These are phyloP conservation scores for Botrytis squamosa DNA, from an alignment of 2,329 filamentous ascomycete species.

Conservation along the genomic window DNA sequence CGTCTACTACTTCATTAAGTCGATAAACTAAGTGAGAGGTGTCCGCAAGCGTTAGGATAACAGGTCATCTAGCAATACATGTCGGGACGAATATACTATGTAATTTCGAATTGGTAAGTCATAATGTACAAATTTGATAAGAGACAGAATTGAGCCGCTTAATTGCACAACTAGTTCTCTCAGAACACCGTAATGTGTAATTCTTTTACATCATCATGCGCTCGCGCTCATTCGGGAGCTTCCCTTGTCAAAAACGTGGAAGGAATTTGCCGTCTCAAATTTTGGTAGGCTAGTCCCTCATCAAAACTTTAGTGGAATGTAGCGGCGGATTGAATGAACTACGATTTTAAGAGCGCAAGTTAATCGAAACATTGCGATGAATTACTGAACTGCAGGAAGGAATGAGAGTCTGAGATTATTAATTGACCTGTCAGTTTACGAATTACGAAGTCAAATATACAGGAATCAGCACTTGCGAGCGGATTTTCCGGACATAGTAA, in stretches of 20 bases:
- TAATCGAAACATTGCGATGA: background rate
- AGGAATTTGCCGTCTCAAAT: constrained; percentile 7
- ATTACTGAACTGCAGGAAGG: background rate
- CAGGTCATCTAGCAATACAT: background rate
- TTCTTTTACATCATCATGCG: constrained; percentile 3
- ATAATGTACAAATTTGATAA: background rate
- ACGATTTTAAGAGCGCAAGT: background rate
- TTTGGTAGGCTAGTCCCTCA: background rate
- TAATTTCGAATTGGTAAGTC: background rate
- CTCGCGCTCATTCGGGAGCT: background rate
- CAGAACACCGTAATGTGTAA: background rate
- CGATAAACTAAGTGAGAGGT: too few species aligned
- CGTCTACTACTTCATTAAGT: background rate
- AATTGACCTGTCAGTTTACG: background rate
- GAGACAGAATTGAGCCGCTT: background rate
- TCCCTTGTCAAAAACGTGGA: background rate
- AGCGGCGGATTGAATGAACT: background rate
- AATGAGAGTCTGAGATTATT: background rate
- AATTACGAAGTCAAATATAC: background rate
- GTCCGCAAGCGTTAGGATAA: too few species aligned
- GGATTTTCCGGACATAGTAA: background rate
- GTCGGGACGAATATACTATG: background rate
- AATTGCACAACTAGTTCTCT: background rate
- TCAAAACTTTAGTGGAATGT: background rate
- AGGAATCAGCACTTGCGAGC: background rate